Base-by-base conservation (phyloP, 148 eudicot genomes). In the Rhododendron ovatum region DNA sequence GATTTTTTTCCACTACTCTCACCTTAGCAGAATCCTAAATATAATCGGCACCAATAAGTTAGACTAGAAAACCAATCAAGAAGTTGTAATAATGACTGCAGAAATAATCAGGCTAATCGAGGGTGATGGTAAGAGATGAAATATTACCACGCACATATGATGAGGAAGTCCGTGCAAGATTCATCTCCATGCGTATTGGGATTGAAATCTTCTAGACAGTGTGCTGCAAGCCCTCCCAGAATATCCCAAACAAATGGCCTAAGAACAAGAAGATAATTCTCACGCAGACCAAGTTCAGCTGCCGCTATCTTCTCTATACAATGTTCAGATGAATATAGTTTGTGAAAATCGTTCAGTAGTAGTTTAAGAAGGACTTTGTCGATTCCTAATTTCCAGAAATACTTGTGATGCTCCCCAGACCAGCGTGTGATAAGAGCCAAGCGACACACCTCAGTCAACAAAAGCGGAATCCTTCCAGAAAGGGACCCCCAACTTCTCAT, bases 201-300 rank as follows among this genome's bases (percentile, higher is more conserved):
- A 65, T 39, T 79, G 73, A 90, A 86, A 90, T 92, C 92, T 83
- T 90, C 92, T 4, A 90, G 86, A 91, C 93, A 93, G 43, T 93
- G 94, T 45, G 93, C 90, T 55, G 92, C 93, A 90, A 96, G 96
- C 88, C 92, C 91, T 57, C 98, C 98, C 90, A 93, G 88, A 87
- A 94, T 94, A 86, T 92, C 97, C 97, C 96, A 96, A 35, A 95
- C 84, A 88, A 82, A 92, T 77, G 94, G 91, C 87, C 95, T 91
- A 84, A 93, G 39, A 41, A 84, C 86, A 78, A 84, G 86, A 53
- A 90, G 91, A 86, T 84, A 84, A 55, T 90, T 87, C 57, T 90
- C 85, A 82, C 78, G 81, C 55, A 91, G 84, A 89, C 90, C 89
- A 78, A 92, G 89, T 78, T 87, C 91, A 74, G 89, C 90, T 71